These are phyloP conservation scores for Favolaschia claudopus DNA, from an alignment of 768 basidiomycete species.

Conservation along the genomic window DNA sequence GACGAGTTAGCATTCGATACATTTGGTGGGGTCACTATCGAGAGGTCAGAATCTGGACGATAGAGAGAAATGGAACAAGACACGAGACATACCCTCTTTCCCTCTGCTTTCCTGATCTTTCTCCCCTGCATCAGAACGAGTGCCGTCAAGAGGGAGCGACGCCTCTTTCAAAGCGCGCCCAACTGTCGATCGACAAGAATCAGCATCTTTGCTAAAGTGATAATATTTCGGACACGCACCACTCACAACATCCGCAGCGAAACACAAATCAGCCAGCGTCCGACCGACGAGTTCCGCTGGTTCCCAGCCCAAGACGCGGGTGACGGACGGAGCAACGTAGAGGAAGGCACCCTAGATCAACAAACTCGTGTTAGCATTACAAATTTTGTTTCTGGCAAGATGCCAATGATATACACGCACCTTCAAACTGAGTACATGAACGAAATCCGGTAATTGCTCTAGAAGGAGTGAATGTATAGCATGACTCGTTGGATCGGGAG, in stretches of 20 bases:
- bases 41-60: background rate
- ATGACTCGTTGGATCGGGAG: slow-evolving; percentile 45
- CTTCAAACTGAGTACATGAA: slow-evolving; percentile 71
- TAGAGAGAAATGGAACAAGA: background rate
- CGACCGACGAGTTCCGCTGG: slow-evolving; percentile 85
- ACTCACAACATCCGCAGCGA: slow-evolving; percentile 83
- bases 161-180: slow-evolving; percentile 27
- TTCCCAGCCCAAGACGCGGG: slow-evolving; percentile 83
- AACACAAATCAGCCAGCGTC: slow-evolving; percentile 82
- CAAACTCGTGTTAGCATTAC: no score
- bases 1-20: background rate
- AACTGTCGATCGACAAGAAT: background rate
- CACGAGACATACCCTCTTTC: background rate
- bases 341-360: slow-evolving; percentile 93
- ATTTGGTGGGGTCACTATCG: no score
- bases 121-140: background rate
- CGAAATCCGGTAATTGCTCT: slow-evolving; percentile 75
- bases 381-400: background rate
- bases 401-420: background rate
- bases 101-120: background rate
- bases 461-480: slow-evolving; percentile 68
- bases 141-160: slow-evolving; percentile 59
- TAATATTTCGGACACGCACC: slow-evolving; percentile 1
- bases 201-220: background rate
- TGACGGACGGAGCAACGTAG: slow-evolving; percentile 87